Percentiles rank a stretch among this genome's conserved stretches.
Conservation (phyloP, 306 rosid genomes). For the Coriaria nepalensis region DNA sequence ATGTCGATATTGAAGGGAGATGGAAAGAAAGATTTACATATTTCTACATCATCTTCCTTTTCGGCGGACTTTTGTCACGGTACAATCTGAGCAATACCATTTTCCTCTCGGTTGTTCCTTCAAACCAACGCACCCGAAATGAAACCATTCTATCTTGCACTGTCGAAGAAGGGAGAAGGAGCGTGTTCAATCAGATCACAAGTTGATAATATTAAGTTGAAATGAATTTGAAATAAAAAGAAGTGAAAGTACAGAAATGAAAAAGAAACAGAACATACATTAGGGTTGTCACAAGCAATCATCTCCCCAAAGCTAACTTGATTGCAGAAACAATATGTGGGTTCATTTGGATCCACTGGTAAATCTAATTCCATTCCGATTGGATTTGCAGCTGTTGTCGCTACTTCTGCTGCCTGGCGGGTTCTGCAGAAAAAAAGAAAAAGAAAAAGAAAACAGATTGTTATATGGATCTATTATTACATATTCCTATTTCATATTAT, state of each 20-base stretch:
- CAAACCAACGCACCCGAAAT: conserved; percentile 49
- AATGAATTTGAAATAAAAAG: neutral
- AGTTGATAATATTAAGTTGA: neutral
- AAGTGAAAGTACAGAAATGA: neutral
- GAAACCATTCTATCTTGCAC: conserved; percentile 59
- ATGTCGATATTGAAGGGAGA: too few species aligned
- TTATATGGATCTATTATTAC: too few species aligned
- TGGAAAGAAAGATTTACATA: neutral
- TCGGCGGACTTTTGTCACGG: conserved; percentile 22
- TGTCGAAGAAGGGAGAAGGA: conserved; percentile 9
- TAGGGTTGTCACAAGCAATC: conserved; percentile 53
- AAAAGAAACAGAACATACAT: conserved; percentile 16
- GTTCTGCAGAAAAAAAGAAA: conserved; percentile 24
- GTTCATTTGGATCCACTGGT: conserved; percentile 51
- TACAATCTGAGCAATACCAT: conserved; percentile 44
- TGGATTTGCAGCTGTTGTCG: conserved; percentile 21
- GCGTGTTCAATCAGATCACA: conserved; percentile 6
- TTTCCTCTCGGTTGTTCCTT: conserved; percentile 51
- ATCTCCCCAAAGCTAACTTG: conserved; percentile 50
- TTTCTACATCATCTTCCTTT: conserved; percentile 24
- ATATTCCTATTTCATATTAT: too few species aligned
- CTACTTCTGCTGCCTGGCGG: conserved; percentile 22
- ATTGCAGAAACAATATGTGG: conserved; percentile 48
- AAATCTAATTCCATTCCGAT: conserved; percentile 38
- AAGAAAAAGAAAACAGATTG: too few species aligned